Percentiles rank a stretch among this genome's conserved stretches.
Evolutionary conservation across 441 rosid genomes (phyloP).

Genomic region (Syzygium syzygioides): DNA sequence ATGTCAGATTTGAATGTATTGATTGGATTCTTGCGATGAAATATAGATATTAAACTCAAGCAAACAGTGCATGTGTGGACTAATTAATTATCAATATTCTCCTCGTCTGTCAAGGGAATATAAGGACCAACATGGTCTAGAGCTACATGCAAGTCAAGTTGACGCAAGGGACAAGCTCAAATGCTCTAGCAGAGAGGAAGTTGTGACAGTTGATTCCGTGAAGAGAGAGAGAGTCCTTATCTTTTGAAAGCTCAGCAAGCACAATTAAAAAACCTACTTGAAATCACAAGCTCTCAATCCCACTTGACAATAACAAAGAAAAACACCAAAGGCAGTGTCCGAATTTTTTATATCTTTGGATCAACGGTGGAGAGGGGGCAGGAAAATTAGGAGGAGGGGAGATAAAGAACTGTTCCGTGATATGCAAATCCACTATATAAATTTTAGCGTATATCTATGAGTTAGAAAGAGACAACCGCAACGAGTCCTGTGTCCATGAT

Average conservation of each 20-base stretch:
- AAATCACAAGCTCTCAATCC: background rate
- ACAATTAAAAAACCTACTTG: background rate
- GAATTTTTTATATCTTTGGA: background rate
- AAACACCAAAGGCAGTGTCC: background rate
- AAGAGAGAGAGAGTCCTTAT: background rate
- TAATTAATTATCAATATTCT: background rate
- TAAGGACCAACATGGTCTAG: background rate
- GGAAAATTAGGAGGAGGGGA: background rate
- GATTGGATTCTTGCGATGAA: background rate
- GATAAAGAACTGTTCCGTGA: background rate
- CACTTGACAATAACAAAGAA: background rate
- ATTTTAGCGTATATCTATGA: background rate
- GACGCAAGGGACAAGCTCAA: background rate
- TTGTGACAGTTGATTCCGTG: background rate
- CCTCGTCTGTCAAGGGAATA: background rate
- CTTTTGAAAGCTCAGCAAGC: slow-evolving; percentile 5
- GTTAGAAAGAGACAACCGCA: background rate
- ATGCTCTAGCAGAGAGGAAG: background rate
- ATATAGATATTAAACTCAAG: background rate
- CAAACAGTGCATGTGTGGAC: background rate
- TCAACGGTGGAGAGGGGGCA: background rate
- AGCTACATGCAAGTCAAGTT: background rate
- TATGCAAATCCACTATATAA: background rate
- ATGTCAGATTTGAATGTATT: background rate
- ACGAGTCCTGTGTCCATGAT: background rate